Percentiles rank a stretch among this genome's conserved stretches.
These are phyloP conservation scores for Hanseniaspora lachancei DNA, from an alignment of 805 yeast genomes.

Conservation along the genomic window DNA sequence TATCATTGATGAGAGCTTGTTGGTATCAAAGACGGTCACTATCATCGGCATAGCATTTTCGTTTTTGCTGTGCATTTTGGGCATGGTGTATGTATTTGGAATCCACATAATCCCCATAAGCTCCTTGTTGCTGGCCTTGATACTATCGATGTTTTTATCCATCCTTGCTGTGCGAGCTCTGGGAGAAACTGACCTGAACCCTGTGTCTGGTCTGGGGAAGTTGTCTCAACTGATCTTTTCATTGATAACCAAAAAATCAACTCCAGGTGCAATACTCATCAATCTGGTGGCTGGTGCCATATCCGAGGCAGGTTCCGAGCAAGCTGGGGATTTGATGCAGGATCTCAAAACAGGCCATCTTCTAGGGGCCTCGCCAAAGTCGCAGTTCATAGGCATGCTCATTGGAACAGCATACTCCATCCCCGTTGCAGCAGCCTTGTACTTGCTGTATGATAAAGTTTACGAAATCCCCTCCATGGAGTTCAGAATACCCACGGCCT, in stretches of 20 bases:
- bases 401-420: slow-evolving; percentile 82
- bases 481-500: slow-evolving; percentile 86
- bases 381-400: slow-evolving; percentile 82
- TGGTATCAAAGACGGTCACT: slow-evolving; percentile 35
- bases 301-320: slow-evolving; percentile 98
- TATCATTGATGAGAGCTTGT: slow-evolving; percentile 32
- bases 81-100: slow-evolving; percentile 61
- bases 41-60: slow-evolving; percentile 57
- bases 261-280: slow-evolving; percentile 70
- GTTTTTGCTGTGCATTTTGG: slow-evolving; percentile 49
- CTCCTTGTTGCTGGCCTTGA: slow-evolving; percentile 53
- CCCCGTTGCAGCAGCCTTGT: slow-evolving; percentile 65
- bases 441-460: slow-evolving; percentile 63
- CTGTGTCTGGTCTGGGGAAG: slow-evolving; percentile 93
- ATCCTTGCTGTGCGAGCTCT: slow-evolving; percentile 83
- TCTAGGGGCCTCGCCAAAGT: slow-evolving; percentile 80
- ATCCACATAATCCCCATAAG: slow-evolving; percentile 50
- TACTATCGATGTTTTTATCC: slow-evolving; percentile 66
- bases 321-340: slow-evolving; percentile 96
- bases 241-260: slow-evolving; percentile 53
- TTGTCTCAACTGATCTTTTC: slow-evolving; percentile 84
- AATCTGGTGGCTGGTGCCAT: slow-evolving; percentile 92
- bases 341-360: slow-evolving; percentile 90
- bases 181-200: slow-evolving; percentile 94
- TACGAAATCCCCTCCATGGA: slow-evolving; percentile 73